Evolutionary conservation across 805 yeast species (phyloP), one percentile per base, ranked within the genome.

Genomic region (Candida golubevii): DNA sequence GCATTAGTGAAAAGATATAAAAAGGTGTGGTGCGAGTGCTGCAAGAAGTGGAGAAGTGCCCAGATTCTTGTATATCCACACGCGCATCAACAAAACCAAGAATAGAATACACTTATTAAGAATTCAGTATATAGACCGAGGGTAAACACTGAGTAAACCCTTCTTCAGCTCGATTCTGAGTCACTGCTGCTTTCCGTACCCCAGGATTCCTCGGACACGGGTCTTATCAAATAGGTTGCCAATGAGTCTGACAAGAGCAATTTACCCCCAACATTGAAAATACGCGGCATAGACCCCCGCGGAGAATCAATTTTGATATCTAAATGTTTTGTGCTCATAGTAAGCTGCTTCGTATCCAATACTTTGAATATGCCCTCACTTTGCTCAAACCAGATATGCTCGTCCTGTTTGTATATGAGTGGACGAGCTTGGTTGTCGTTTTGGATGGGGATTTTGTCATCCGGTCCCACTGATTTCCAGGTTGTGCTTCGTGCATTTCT

Each of bases 401-500:
- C 42, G 9, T 31, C 35, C 5, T 15, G 8, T 13, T 31, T 48
- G 26, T 36, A 32, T 9, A 48, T 44, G 26, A 53, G 45, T n/a
- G 56, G 56, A 26, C 35, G 39, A 2, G 51, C 47, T 14, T 44
- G 48, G 26, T 53, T 53, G 35, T 44, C 49, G 26, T 50, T 52
- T n/a, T 42, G 45, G 29, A 50, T 36, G 18, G 42, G 32, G 10
- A 50, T 41, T 6, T n/a, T 32, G 11, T 35, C 26, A 14, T 38
- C 43, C 3, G 41, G 8, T 6, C 34, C 38, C n/a, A 18, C 30
- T 32, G 8, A 7, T n/a, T 38, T 33, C 12, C 27, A 26, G 6
- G 45, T 18, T 2, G 15, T 7, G 13, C 23, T 14, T 18, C 13
- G 31, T 7, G 39, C n/a, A n/a, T 44, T 38, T 6, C 50, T 38